Base-by-base conservation (phyloP, 169 alveolate genomes). In the Besnoitia besnoiti region DNA sequence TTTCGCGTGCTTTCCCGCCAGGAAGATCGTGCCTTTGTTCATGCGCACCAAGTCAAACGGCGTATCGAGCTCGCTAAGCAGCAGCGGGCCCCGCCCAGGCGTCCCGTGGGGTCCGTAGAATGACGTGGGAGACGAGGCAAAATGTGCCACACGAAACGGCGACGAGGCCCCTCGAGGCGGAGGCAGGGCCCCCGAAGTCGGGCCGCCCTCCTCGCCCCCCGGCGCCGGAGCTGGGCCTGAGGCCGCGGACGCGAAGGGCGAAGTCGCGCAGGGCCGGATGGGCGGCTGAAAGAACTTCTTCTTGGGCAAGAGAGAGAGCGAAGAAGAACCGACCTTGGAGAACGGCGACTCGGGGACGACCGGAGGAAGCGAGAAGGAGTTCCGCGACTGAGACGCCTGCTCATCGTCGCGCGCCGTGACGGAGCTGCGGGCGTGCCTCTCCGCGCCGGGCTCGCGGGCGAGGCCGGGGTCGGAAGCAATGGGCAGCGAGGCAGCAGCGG, bases 61-160 rank as follows among this genome's bases (percentile, higher is more conserved):
- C 59, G 93, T 89, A 46, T 89, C 93, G 39, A 89, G 62, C 61
- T 89, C 93, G 51, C 93, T 89, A n/a, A 89, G 89, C 89, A 89
- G 82, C 93, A 89, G 47, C 33, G 93, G 93, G 33, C 93, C 89
- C 24, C 49, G 33, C 16, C 62, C 62, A 10, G 76, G 76, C 40
- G 75, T 44, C 0, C 47, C 35, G 67, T 55, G 67, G 30, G 24
- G 67, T 1, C 67, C 67, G 67, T 16, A 19, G 67, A 55, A 55
- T 5, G 33, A n/a, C 67, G 67, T 19, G 33, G 67, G 67, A 3
- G 67, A 55, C 7, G 24, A 21, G 12, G 67, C 12, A n/a, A 55
- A 55, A 16, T 21, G 67, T n/a, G n/a, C n/a, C 67, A n/a, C 27
- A 16, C 67, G 67, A 55, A 55, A n/a, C 27, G 30, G 67, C 12